phyloP scores from a whole-genome alignment of 306 rosid genomes.

The Abrus precatorius region DNA sequence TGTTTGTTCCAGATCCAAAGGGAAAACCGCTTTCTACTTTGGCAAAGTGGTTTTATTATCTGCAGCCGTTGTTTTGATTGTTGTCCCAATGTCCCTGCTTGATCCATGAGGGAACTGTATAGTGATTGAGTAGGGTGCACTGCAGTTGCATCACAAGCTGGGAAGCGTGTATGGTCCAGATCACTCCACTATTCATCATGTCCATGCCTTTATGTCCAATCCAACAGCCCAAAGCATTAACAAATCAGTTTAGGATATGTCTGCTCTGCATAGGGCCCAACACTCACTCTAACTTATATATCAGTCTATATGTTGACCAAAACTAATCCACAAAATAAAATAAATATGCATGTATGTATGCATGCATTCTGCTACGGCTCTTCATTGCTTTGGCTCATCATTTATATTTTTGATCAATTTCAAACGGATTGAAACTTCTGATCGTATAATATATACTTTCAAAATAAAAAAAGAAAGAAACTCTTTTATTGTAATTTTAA shows the following conservation, averaged over 20 bases:
- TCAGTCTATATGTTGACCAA: too few relatives aligned
- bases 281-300: neutral
- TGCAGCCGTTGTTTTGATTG: conserved; percentile 61
- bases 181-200: neutral
- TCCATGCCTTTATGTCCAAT: conserved; percentile 70
- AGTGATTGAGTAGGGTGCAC: conserved; percentile 11
- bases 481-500: too few relatives aligned
- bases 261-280: conserved; percentile 37
- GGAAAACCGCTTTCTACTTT: conserved; percentile 50
- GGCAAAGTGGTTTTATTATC: conserved; percentile 53
- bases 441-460: too few relatives aligned
- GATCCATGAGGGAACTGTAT: conserved; percentile 36
- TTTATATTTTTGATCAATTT: too few relatives aligned
- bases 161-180: conserved; percentile 49
- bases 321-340: too few relatives aligned
- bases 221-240: conserved; percentile 46
- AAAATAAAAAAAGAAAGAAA: too few relatives aligned
- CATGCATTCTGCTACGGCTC: too few relatives aligned
- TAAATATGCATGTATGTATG: too few relatives aligned
- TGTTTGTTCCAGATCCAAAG: conserved; percentile 36
- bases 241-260: conserved; percentile 47
- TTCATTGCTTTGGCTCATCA: too few relatives aligned
- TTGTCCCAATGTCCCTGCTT: conserved; percentile 20
- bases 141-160: conserved; percentile 23
- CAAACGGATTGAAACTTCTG: too few relatives aligned